phyloP scores from a whole-genome alignment of 164 flowering plant species.

The Sextonia rubra region DNA sequence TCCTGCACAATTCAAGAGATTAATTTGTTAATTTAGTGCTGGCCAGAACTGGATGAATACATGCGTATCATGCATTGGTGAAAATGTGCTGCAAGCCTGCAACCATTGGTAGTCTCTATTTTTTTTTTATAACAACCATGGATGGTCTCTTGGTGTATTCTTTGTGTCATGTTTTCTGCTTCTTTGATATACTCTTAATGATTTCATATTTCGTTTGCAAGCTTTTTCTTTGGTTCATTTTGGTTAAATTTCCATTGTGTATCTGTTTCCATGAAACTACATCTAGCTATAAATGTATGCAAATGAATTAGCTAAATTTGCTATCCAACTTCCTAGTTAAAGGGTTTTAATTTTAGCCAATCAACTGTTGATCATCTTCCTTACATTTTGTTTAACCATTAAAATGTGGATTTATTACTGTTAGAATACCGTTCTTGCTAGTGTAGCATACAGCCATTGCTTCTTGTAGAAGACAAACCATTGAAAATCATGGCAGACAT shows the following conservation, averaged over 20 bases:
- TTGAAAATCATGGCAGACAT: no score
- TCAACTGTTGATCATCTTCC: no score
- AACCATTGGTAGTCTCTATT: background rate
- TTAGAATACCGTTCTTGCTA: no score
- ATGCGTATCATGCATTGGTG: background rate
- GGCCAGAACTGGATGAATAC: background rate
- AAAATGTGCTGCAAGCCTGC: background rate
- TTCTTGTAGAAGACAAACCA: no score
- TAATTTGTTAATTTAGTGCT: background rate
- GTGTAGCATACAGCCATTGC: no score
- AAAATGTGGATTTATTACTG: no score
- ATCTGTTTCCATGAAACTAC: background rate
- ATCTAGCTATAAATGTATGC: background rate
- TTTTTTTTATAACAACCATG: no score
- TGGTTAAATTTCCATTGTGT: background rate
- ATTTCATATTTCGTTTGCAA: background rate
- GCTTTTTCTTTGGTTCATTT: background rate
- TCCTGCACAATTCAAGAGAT: background rate
- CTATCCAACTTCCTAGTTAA: background rate
- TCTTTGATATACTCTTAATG: background rate
- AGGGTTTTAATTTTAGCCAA: no score
- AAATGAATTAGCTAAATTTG: background rate
- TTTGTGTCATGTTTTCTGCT: background rate
- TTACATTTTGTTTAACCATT: no score
- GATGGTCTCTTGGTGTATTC: background rate